These are phyloP conservation scores for Chaetomium globosum DNA, from an alignment of 2,329 filamentous ascomycete genomes.

Conservation along the genomic window DNA sequence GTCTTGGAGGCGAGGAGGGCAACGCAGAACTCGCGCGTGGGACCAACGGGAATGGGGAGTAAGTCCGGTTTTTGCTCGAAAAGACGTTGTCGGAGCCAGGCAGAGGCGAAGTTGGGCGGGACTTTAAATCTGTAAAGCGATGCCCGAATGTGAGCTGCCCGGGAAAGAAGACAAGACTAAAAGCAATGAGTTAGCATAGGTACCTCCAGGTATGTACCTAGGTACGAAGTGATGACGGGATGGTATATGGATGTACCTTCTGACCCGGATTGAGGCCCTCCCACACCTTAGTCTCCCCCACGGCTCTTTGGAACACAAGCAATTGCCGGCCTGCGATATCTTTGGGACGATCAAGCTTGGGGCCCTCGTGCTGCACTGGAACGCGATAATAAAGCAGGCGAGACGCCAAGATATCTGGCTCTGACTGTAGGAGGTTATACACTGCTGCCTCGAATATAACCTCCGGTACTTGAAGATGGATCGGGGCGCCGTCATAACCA, in stretches of 20 bases:
- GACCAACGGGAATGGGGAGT: background rate
- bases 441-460: background rate
- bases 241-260: background rate
- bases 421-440: background rate
- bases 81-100: background rate
- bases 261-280: background rate
- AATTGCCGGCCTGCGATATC: background rate
- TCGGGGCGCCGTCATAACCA: background rate
- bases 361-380: background rate
- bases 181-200: background rate
- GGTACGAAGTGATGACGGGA: background rate
- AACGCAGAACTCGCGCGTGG: background rate
- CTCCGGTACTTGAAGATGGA: background rate
- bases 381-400: background rate
- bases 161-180: background rate
- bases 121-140: background rate
- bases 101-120: background rate
- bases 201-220: no score
- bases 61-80: background rate
- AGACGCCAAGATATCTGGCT: background rate
- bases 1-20: background rate
- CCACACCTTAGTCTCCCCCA: background rate
- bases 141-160: background rate
- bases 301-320: background rate
- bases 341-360: no score